phyloP scores from a whole-genome alignment of 306 rosid species.

The Cicer pinnatifidum region DNA sequence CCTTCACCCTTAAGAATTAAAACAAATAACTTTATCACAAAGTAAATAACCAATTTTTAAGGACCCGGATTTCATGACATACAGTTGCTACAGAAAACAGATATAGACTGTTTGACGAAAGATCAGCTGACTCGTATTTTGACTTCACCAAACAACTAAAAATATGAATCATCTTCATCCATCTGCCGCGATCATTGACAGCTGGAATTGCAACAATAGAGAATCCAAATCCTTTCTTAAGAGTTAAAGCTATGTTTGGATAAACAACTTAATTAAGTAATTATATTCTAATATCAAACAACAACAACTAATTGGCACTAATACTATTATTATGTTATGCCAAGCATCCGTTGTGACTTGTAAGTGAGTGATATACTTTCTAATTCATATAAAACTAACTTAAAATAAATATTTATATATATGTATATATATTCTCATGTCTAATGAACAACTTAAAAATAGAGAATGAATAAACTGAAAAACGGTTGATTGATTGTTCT shows the following conservation, averaged over 20 bases:
- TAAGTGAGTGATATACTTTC: too few species aligned
- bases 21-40: conserved; percentile 18
- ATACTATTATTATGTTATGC: too few species aligned
- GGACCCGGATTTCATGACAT: background rate
- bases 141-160: background rate
- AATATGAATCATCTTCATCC: background rate
- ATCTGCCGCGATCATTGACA: background rate
- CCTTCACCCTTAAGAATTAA: conserved; percentile 50
- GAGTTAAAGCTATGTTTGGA: too few species aligned
- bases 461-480: background rate
- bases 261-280: too few species aligned
- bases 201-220: background rate
- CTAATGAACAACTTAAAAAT: background rate
- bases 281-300: too few species aligned
- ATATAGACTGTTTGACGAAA: too few species aligned
- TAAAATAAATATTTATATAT: conserved; percentile 9
- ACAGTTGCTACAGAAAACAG: too few species aligned
- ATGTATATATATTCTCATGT: background rate
- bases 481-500: background rate
- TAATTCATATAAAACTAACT: conserved; percentile 46
- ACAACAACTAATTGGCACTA: conserved; percentile 33
- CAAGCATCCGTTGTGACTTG: background rate
- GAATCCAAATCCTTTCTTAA: background rate
- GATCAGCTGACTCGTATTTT: background rate
- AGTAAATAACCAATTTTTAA: background rate